These are phyloP conservation scores for Thermothelomyces thermophilus DNA, from an alignment of 2,329 filamentous ascomycete genomes.

Conservation along the genomic window DNA sequence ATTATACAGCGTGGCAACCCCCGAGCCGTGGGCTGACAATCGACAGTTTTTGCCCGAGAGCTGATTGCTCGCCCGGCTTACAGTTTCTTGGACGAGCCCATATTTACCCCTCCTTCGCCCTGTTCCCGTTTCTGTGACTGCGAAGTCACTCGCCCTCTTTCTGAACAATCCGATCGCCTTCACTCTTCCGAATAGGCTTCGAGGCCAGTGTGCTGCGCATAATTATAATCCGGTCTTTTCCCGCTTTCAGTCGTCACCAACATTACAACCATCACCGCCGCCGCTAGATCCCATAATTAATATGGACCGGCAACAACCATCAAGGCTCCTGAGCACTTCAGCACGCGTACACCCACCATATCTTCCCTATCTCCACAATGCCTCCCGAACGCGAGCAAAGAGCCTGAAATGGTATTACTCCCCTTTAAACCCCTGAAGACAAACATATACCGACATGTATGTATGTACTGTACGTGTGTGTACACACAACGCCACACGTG, in stretches of 20 bases:
- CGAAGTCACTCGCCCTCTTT: not conserved
- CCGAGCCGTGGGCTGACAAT: slow-evolving; percentile 2
- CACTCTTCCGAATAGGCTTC: not conserved
- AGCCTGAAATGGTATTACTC: slow-evolving; percentile 23
- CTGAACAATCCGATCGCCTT: not conserved
- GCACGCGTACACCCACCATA: slow-evolving; percentile 30
- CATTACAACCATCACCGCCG: slow-evolving; percentile 5
- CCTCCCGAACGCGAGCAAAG: slow-evolving; percentile 13
- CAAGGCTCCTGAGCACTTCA: slow-evolving; percentile 22
- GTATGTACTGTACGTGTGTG: no score
- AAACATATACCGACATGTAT: no score
- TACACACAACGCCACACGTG: no score
- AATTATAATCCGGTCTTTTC: no score
- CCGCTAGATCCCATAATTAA: not conserved
- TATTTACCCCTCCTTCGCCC: not conserved
- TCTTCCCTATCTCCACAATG: slow-evolving; percentile 28
- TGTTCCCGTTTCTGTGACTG: not conserved
- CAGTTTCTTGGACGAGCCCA: not conserved
- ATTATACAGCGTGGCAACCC: not conserved
- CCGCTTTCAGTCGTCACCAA: not conserved
- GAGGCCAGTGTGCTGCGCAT: no score
- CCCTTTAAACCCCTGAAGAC: not conserved
- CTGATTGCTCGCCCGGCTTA: not conserved
- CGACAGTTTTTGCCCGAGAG: slow-evolving; percentile 1
- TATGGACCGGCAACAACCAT: slow-evolving; percentile 11